phyloP scores from a whole-genome alignment of 805 yeast genomes.

The Saccharomycopsis sp. region DNA sequence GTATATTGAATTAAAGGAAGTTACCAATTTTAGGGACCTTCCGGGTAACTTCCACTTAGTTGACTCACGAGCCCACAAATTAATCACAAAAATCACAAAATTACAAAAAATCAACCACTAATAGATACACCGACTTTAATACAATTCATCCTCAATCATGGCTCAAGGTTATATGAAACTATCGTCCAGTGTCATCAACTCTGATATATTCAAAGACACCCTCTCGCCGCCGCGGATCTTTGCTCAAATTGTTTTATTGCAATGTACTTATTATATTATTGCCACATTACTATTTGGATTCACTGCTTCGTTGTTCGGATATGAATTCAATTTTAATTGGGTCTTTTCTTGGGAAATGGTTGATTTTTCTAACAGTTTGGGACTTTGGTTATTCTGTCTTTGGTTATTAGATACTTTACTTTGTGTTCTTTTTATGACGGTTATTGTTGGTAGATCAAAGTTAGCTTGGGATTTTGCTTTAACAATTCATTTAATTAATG shows the following conservation, averaged over 20 bases:
- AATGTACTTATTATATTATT: slow-evolving; percentile 64
- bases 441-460: slow-evolving; percentile 86
- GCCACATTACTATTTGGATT: slow-evolving; percentile 59
- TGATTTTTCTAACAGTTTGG: slow-evolving; percentile 66
- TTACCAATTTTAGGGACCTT: no score
- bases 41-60: no score
- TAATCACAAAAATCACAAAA: no score
- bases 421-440: slow-evolving; percentile 73
- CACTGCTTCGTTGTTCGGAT: slow-evolving; percentile 61
- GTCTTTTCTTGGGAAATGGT: slow-evolving; percentile 74
- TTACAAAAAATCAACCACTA: no score
- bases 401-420: slow-evolving; percentile 82
- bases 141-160: no score
- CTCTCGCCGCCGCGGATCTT: slow-evolving; percentile 50
- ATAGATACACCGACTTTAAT: no score
- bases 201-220: slow-evolving; percentile 14
- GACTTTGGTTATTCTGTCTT: slow-evolving; percentile 57
- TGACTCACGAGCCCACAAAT: no score
- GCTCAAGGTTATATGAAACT: slow-evolving; percentile 6
- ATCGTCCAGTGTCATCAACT: slow-evolving; percentile 10
- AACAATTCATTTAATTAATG: slow-evolving; percentile 79
- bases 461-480: slow-evolving; percentile 94
- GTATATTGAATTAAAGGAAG: no score
- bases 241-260: slow-evolving; percentile 69
- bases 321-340: slow-evolving; percentile 52